Base-by-base conservation (phyloP, 1,139 yeast genomes). In the Zygotorulaspora mrakii region DNA sequence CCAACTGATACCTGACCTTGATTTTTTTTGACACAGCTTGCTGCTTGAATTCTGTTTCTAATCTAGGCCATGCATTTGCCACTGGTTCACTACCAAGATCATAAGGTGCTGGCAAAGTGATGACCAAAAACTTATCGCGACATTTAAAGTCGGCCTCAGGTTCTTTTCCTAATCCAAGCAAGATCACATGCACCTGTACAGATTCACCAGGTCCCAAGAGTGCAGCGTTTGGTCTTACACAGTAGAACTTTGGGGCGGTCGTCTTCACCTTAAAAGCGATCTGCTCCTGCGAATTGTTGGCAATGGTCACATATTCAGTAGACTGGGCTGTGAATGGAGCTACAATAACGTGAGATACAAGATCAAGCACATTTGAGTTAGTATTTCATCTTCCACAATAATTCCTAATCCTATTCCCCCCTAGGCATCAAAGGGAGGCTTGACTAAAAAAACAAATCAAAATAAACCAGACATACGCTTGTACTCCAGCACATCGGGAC, bases 191-290 rank as follows among this genome's bases (percentile, higher is more conserved):
- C 37, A 91, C 85, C 44, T 82, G 78, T 40, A 80, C 69, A 9
- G 80, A 66, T 48, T 77, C 76, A 27, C 94, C 94, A 10, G 97
- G 91, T 29, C 71, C 73, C 42, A 91, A 72, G 29, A 82, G 67
- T 18, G 94, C 78, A 42, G 96, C 94, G 64, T 89, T 91, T 45
- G 98, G 98, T 67, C 96, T 82, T 40, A 91, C 97, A 65, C 96
- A 86, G 70, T 89, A 86, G 63, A 87, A 74, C 65, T 86, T 89
- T 45, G 99, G 99, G 10, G 97, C 96, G 7, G 99, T 91, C 35
- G 99, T 91, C 68, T 91, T 94, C 59, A 94, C 96, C 70, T 94
- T 94, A 73, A 87, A 91, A 22, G 96, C 96, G 35, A 82, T 74
- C 28, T 78, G 68, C 37, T 67, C 67, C 22, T 68, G 62, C 17